Conservation (phyloP, 2,329 filamentous ascomycete genomes). For the Stachybotrys elegans region DNA sequence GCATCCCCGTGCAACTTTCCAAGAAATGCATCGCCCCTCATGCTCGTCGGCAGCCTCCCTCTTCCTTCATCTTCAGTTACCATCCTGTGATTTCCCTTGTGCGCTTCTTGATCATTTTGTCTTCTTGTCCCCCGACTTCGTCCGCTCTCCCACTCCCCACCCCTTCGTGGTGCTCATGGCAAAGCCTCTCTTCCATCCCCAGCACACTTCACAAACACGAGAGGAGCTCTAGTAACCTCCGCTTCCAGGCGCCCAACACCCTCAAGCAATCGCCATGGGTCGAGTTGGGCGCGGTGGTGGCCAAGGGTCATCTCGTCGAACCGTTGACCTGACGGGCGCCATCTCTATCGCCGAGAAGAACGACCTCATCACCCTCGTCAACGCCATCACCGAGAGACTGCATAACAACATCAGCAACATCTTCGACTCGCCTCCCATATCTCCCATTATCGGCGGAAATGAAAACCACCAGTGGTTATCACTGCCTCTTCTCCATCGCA, state of each 20-base stretch:
- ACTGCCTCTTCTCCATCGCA: conserved; percentile 24
- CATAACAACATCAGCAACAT: conserved; percentile 44
- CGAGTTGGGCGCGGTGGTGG: conserved; percentile 30
- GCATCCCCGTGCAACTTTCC: no score
- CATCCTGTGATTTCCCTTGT: no score
- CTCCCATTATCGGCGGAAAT: conserved; percentile 23
- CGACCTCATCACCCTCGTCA: conserved; percentile 47
- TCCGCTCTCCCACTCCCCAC: no score
- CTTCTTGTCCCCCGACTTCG: no score
- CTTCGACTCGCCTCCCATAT: conserved; percentile 42
- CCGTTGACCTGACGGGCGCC: conserved; percentile 46
- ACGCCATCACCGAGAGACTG: conserved; percentile 50
- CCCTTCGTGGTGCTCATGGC: not conserved
- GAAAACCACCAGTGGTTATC: conserved; percentile 29
- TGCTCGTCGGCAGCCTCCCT: no score
- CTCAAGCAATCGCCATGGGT: conserved; percentile 25
- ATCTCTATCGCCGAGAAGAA: conserved; percentile 43
- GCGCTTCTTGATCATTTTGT: no score
- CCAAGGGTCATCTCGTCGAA: conserved; percentile 31
- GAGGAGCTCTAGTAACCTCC: not conserved
- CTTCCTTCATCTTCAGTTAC: no score
- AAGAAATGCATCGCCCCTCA: no score
- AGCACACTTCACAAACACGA: no score
- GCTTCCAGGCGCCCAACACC: not conserved
- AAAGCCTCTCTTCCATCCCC: not conserved